A percentile compares a stretch with the other conserved stretches of the same genome.
phyloP scores from a whole-genome alignment of 306 rosid species.

The Hippophae gyantsensis region DNA sequence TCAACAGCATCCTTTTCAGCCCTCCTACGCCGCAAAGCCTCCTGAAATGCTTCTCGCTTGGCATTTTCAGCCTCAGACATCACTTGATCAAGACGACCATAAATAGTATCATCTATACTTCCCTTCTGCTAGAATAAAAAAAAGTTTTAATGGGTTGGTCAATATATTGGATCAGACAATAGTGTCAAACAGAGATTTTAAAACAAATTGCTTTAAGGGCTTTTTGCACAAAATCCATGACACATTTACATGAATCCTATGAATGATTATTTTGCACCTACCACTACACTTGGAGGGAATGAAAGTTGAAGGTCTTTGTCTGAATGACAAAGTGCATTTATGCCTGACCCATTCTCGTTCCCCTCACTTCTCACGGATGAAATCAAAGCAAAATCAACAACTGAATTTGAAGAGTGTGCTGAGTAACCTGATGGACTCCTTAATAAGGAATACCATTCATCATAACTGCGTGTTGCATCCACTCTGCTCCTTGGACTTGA shows the following conservation, averaged over 20 bases:
- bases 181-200: neutral
- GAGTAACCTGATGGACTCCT: conserved; percentile 33
- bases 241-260: neutral
- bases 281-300: conserved; percentile 59
- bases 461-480: conserved; percentile 12
- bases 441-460: conserved; percentile 19
- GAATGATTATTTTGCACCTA: conserved; percentile 13
- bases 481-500: conserved; percentile 17
- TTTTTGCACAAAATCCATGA: neutral
- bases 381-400: conserved; percentile 21
- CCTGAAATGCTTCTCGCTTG: conserved; percentile 44
- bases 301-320: conserved; percentile 30
- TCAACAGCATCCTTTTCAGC: conserved; percentile 65
- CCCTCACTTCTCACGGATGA: conserved; percentile 23
- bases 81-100: conserved; percentile 51
- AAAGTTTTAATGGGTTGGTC: neutral
- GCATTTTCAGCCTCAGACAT: conserved; percentile 61
- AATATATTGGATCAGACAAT: conserved; percentile 3
- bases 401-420: conserved; percentile 8
- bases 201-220: conserved; percentile 9
- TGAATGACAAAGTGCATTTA: conserved; percentile 10
- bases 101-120: conserved; percentile 38
- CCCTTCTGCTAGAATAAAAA: conserved; percentile 48
- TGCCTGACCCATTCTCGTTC: conserved; percentile 30
- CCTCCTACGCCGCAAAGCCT: conserved; percentile 46